Percentiles rank a stretch among this genome's conserved stretches.
Evolutionary conservation across 2,329 filamentous ascomycete genomes (phyloP).

Genomic region (Scleromitrula shiraiana): DNA sequence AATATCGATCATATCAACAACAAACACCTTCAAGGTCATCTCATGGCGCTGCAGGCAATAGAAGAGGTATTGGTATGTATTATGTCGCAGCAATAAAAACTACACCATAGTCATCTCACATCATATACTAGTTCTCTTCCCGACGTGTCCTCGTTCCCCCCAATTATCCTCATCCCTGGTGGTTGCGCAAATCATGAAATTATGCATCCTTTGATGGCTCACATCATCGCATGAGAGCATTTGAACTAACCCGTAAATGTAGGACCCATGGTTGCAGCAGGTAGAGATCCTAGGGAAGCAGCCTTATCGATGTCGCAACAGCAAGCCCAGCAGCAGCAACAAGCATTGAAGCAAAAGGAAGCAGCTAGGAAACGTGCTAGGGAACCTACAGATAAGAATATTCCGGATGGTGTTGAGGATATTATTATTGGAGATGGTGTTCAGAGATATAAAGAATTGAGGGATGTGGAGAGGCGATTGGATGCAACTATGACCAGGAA

Average conservation of each 20-base stretch:
- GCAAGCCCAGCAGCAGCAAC: slow-evolving; percentile 3
- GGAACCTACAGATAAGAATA: slow-evolving; percentile 90
- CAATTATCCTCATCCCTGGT: neutral
- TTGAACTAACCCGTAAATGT: slow-evolving; percentile 7
- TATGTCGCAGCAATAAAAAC: too few relatives aligned
- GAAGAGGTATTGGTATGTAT: slow-evolving; percentile 31
- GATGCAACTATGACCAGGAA: slow-evolving; percentile 95
- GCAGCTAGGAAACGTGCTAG: slow-evolving; percentile 71
- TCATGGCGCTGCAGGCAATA: slow-evolving; percentile 21
- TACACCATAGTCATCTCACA: slow-evolving; percentile 12
- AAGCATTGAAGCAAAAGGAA: slow-evolving; percentile 44
- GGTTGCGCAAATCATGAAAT: neutral
- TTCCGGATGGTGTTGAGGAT: slow-evolving; percentile 83
- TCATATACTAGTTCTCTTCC: slow-evolving; percentile 29
- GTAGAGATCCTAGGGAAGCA: neutral
- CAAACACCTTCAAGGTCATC: slow-evolving; percentile 24
- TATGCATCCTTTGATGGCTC: too few relatives aligned
- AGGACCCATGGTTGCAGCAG: slow-evolving; percentile 33
- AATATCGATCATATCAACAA: slow-evolving; percentile 11
- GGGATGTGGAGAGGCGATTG: slow-evolving; percentile 78
- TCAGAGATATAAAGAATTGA: slow-evolving; percentile 71
- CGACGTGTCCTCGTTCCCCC: neutral
- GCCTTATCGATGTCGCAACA: neutral
- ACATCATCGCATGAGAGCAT: too few relatives aligned
- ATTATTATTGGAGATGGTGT: slow-evolving; percentile 75